These are phyloP conservation scores for Claviceps maximensis DNA, from an alignment of 2,329 filamentous ascomycete genomes.

Conservation along the genomic window DNA sequence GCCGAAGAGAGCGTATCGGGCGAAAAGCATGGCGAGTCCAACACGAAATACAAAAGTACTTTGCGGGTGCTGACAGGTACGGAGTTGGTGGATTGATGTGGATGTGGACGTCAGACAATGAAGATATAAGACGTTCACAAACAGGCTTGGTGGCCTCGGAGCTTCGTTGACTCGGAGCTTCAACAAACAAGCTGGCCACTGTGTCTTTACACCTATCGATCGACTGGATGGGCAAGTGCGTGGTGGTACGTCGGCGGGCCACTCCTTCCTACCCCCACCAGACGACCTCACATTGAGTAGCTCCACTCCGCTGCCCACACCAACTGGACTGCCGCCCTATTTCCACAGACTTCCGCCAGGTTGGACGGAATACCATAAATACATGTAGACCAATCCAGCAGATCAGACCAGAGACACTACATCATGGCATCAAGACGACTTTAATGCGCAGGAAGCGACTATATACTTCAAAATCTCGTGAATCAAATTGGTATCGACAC, in stretches of 20 bases:
- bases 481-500: too few species aligned
- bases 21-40: conserved; percentile 17
- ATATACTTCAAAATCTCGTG: too few species aligned
- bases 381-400: too few species aligned
- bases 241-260: too few species aligned
- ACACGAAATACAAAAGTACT: not conserved
- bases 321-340: not conserved
- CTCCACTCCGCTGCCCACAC: not conserved
- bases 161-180: not conserved
- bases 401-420: too few species aligned
- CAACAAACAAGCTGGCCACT: conserved; percentile 10
- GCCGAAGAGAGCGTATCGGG: conserved; percentile 12
- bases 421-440: too few species aligned
- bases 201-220: too few species aligned
- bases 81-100: not conserved
- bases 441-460: too few species aligned
- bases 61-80: not conserved
- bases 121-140: not conserved
- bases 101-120: not conserved
- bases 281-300: too few species aligned
- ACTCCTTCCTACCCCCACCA: too few species aligned
- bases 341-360: not conserved
- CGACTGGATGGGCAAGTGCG: too few species aligned
- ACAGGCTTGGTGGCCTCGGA: not conserved
- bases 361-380: too few species aligned